Base-by-base conservation (phyloP, 1,284 basidiomycete genomes). In the Microbotryum saponariae region DNA sequence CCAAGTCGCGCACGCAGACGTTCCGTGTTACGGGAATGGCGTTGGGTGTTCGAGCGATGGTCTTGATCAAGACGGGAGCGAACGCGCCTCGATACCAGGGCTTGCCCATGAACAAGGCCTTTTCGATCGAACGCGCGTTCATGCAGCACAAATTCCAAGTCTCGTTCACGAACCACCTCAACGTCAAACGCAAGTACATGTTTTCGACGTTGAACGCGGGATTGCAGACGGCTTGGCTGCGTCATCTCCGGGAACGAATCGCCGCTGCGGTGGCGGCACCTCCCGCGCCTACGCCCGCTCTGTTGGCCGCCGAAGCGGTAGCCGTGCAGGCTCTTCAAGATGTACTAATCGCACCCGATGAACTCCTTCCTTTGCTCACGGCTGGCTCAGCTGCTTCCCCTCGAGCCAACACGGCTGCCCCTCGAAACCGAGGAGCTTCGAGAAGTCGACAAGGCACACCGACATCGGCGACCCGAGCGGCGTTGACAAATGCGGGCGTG, bases 81-180 rank as follows among this genome's bases (percentile, higher is more conserved):
- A 89, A 88, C 74, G 88, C 91, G 0, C 78, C 88, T 47, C 80
- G 83, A 54, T 97, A 96, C 74, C 79, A 83, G 1, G 85, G 86
- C 21, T 77, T 97, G 31, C 87, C 90, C 20, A 79, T 87, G 57
- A 88, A 84, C 71, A 84, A 82, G 64, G 80, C 83, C 9, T 79
- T 97, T 68, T 79, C 82, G 29, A 85, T 96, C 61, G 92, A 96
- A 74, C 83, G 91, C 27, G 85, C 87, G 0, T 93, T 93, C 77
- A 94, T 96, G 91, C 84, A 67, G 58, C 59, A 69, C 37, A 67
- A 63, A 8, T 69, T 69, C 58, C 89, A 93, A 73, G 77, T 96
- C 25, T 85, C 89, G 4, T 96, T 96, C 76, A 70, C 82, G 50
- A 86, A 87, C 68, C 85, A 87, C 67, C 74, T 79, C 20, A 84